Conservation (phyloP, 2,329 filamentous ascomycete genomes). For the Fusarium camptoceras region DNA sequence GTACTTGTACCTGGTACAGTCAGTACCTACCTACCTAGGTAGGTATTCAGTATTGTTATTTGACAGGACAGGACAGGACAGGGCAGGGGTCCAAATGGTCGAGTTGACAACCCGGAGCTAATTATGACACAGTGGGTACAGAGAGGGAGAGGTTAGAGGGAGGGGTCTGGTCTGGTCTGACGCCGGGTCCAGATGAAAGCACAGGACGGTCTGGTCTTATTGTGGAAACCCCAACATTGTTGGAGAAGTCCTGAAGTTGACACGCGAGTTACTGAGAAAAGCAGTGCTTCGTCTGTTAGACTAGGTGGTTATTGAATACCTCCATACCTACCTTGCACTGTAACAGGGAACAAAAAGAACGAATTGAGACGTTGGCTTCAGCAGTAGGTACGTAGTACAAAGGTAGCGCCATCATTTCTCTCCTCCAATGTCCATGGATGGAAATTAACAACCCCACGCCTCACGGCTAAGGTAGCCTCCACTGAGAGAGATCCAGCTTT, state of each 20-base stretch:
- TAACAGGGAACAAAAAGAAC: constrained; percentile 7
- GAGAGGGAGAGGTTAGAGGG: constrained; percentile 3
- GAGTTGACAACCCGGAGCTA: constrained; percentile 34
- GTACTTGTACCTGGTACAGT: constrained; percentile 36
- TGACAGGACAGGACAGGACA: constrained; percentile 45
- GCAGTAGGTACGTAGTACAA: too few species aligned
- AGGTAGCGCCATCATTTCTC: too few species aligned
- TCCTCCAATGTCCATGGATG: too few species aligned
- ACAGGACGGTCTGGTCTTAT: constrained; percentile 4
- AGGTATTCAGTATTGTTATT: constrained; percentile 17
- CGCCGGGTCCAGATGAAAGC: background rate
- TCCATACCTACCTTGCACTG: background rate
- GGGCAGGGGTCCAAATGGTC: constrained; percentile 38
- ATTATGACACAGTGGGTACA: constrained; percentile 36
- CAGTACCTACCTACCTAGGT: background rate
- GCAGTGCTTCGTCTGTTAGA: background rate
- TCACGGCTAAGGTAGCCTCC: background rate
- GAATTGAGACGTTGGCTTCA: background rate
- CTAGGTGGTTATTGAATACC: background rate
- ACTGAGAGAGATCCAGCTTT: constrained; percentile 1
- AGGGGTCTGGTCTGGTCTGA: constrained; percentile 4
- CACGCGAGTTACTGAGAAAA: constrained; percentile 5
- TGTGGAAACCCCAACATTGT: constrained; percentile 26
- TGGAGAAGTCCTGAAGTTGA: constrained; percentile 2
- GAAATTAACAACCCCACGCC: too few species aligned